These are phyloP conservation scores for Termitomyces sp. DNA, from an alignment of 768 basidiomycete genomes.

Conservation along the genomic window DNA sequence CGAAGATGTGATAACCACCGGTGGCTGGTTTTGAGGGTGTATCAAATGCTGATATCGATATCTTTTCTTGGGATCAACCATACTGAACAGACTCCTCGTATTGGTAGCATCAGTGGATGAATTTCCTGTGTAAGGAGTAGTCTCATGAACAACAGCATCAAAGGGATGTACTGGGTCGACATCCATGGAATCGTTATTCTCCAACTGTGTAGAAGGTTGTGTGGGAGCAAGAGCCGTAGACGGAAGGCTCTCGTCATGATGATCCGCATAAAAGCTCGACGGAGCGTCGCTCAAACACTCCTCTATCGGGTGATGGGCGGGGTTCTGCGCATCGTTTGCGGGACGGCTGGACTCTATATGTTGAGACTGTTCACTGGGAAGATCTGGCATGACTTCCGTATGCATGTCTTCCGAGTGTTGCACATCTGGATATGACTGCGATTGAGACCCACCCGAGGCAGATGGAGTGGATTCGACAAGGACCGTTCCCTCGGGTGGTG, in stretches of 20 bases:
- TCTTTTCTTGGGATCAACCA: constrained; percentile 21
- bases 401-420: constrained; percentile 18
- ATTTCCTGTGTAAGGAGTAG: neutral
- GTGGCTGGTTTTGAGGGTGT: neutral
- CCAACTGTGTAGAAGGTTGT: constrained; percentile 30
- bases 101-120: constrained; percentile 2
- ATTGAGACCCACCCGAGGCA: constrained; percentile 34
- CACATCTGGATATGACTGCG: constrained; percentile 20
- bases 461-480: constrained; percentile 55
- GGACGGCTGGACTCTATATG: neutral
- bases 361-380: constrained; percentile 9
- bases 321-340: constrained; percentile 7
- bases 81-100: constrained; percentile 16
- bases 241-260: constrained; percentile 12
- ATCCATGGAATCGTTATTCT: constrained; percentile 14
- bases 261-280: constrained; percentile 31
- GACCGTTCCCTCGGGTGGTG: constrained; percentile 16
- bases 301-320: constrained; percentile 20
- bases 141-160: neutral
- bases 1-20: neutral
- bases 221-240: constrained; percentile 17
- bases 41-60: constrained; percentile 21
- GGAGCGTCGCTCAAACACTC: constrained; percentile 30
- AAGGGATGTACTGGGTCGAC: constrained; percentile 3
- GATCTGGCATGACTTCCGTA: constrained; percentile 16